Evolutionary conservation across 1,284 basidiomycete species (phyloP), one percentile per base, ranked within the genome.

Genomic region (Puccinia horiana): DNA sequence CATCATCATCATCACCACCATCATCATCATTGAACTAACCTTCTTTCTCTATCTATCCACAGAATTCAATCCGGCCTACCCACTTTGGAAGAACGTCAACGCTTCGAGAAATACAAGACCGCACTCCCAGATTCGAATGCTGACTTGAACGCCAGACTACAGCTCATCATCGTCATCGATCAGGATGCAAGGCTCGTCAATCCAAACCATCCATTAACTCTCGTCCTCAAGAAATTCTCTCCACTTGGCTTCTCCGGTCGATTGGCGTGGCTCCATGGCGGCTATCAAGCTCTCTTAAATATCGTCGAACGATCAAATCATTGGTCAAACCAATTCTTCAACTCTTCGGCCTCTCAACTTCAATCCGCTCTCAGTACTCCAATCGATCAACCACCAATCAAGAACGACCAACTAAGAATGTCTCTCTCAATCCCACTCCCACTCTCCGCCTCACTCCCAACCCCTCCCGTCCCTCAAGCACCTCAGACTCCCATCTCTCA

Each of bases 191-290:
- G 84, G 85, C 4, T 84, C 84, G 6, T 84, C 84, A 85, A 85
- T 26, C 86, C 86, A 52, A 85, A 84, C 12, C 83, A 86, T 8
- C 86, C 86, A 54, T 81, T 87, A 20, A 81, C 85, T 16, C 86
- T 86, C 26, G 65, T 87, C 42, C 85, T 87, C 63, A 84, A 84
- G 73, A 87, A 87, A 76, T 87, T 87, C 56, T 84, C 85, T 35
- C 83, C 83, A 0, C 86, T 85, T 14, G 85, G 85, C 0, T 87
- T 84, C 67, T 83, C 83, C 0, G 86, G 86, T 37, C 83, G 85
- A 61, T 83, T 87, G 14, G 83, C 84, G 80, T 87, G 86, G 86
- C 83, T 87, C 0, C 83, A 83, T 29, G 86, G 86, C 12, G 86
- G 86, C 40, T 87, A 86, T 82, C 84, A 84, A 72, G 61, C 42